These are phyloP conservation scores for Cystobasidiopsis lactophilus DNA, from an alignment of 768 basidiomycete species.

Conservation along the genomic window DNA sequence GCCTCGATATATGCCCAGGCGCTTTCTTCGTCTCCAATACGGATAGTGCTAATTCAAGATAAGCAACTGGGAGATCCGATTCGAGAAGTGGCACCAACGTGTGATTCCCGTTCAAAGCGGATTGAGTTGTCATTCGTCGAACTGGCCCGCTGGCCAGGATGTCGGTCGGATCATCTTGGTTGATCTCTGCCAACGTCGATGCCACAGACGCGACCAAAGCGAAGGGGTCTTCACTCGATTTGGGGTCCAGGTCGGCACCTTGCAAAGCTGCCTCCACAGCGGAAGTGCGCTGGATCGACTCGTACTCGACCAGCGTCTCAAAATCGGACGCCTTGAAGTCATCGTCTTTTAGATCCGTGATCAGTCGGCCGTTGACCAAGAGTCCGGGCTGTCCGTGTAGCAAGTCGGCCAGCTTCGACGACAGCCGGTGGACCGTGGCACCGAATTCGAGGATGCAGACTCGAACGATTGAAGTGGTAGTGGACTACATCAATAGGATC, in stretches of 20 bases:
- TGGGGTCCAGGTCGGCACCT: conserved; percentile 11
- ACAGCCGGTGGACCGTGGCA: too few relatives aligned
- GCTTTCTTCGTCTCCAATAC: conserved; percentile 42
- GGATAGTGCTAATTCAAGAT: conserved; percentile 37
- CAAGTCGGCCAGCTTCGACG: too few relatives aligned
- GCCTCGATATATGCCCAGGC: conserved; percentile 47
- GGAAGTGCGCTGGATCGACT: conserved; percentile 44
- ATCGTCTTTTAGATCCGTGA: conserved; percentile 44
- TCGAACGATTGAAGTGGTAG: too few relatives aligned
- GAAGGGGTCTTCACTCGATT: background rate
- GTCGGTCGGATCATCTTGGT: too few relatives aligned
- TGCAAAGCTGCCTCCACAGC: conserved; percentile 45
- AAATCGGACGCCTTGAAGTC: conserved; percentile 55
- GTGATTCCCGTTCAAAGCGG: too few relatives aligned
- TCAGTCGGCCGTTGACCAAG: conserved; percentile 31
- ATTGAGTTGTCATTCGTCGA: too few relatives aligned
- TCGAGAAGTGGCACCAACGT: too few relatives aligned
- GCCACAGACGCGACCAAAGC: background rate
- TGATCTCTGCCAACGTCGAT: too few relatives aligned
- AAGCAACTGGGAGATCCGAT: background rate
- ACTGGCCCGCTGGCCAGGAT: too few relatives aligned
- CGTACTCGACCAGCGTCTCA: conserved; percentile 45
- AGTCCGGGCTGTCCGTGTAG: too few relatives aligned
- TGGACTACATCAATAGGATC: too few relatives aligned
- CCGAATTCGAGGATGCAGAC: too few relatives aligned